Conservation (phyloP, 805 yeast species). For the Wickerhamomyces bovis region DNA sequence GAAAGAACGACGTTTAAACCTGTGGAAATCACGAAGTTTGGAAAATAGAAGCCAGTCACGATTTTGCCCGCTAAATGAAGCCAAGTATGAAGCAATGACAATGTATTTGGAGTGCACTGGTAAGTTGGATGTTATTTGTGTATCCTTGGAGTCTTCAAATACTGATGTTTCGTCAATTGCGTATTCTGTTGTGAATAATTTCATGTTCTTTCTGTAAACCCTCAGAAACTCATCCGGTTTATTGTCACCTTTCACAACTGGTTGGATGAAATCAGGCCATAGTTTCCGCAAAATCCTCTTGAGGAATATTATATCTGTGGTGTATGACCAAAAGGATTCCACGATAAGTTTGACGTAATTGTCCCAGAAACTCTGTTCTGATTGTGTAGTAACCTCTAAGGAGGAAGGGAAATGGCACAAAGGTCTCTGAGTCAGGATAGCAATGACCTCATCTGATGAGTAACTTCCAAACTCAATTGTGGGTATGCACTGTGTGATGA, state of each 20-base stretch:
- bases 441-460: conserved; percentile 8
- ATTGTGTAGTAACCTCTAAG: background rate
- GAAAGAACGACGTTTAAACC: conserved; percentile 31
- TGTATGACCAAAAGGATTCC: conserved; percentile 20
- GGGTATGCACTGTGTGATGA: conserved; percentile 17
- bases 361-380: conserved; percentile 14
- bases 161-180: conserved; percentile 14
- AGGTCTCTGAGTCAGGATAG: conserved; percentile 3
- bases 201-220: conserved; percentile 26
- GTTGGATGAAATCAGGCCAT: conserved; percentile 20
- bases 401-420: conserved; percentile 11
- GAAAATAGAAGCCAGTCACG: conserved; percentile 70
- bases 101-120: conserved; percentile 61
- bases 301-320: conserved; percentile 15
- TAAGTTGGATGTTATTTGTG: conserved; percentile 35
- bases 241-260: conserved; percentile 10
- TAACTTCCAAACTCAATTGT: conserved; percentile 16
- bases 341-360: conserved; percentile 20
- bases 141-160: conserved; percentile 6
- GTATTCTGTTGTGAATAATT: conserved; percentile 29
- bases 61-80: conserved; percentile 68
- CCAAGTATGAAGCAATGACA: conserved; percentile 76
- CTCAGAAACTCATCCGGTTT: conserved; percentile 15
- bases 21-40: conserved; percentile 43
- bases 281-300: conserved; percentile 13